phyloP scores from a whole-genome alignment of 345 rosid species.

The Brassica carinata region DNA sequence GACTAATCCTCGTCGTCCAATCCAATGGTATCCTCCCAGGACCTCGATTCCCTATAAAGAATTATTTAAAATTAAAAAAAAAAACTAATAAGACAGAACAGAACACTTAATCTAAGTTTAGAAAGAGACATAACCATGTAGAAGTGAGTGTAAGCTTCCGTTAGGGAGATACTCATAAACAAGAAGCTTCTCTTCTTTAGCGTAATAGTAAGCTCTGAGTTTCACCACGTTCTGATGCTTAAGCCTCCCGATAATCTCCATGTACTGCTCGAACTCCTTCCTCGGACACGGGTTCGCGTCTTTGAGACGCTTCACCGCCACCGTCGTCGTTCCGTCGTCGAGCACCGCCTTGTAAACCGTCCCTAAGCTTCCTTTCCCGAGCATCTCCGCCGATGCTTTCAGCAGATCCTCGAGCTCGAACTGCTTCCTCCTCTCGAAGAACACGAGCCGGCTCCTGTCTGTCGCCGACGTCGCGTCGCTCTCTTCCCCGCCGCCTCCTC shows the following conservation, averaged over 20 bases:
- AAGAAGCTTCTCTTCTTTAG: constrained; percentile 90
- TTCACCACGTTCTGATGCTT: constrained; percentile 74
- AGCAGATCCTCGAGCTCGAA: constrained; percentile 87
- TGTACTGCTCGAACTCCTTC: constrained; percentile 88
- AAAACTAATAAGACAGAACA: background rate
- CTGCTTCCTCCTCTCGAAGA: constrained; percentile 72
- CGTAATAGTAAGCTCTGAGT: constrained; percentile 85
- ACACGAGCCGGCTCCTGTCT: constrained; percentile 74
- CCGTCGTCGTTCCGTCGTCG: constrained; percentile 66
- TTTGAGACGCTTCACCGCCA: constrained; percentile 90
- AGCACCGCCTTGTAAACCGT: constrained; percentile 93
- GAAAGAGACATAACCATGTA: constrained; percentile 66
- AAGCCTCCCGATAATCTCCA: constrained; percentile 85
- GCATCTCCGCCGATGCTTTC: constrained; percentile 95
- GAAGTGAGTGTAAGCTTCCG: constrained; percentile 83
- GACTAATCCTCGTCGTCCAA: constrained; percentile 95
- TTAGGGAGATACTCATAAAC: constrained; percentile 91
- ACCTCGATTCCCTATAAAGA: constrained; percentile 64
- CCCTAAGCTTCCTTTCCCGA: constrained; percentile 91
- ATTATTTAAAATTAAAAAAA: background rate
- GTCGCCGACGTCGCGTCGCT: constrained; percentile 80
- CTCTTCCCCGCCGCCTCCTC: constrained; percentile 51
- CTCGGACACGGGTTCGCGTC: constrained; percentile 94
- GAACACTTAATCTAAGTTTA: background rate
- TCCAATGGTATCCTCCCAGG: constrained; percentile 93